A percentile compares a stretch with the other conserved stretches of the same genome.
Conservation (phyloP, 345 rosid species). For the Hirschfeldia incana region DNA sequence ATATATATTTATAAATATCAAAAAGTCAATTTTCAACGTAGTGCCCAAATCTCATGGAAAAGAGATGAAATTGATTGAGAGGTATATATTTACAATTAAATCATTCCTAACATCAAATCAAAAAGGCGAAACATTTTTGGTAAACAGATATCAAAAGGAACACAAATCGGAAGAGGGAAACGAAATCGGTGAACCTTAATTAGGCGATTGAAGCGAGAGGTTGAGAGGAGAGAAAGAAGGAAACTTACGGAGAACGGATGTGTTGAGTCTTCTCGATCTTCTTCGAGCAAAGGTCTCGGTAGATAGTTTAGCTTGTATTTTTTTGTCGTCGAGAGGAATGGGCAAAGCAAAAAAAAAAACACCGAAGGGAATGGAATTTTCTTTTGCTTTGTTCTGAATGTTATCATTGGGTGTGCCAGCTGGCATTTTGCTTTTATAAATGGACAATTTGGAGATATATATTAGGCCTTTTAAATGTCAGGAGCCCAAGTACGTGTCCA, state of each 20-base stretch:
- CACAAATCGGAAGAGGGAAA: background rate
- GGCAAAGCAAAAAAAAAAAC: background rate
- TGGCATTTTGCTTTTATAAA: background rate
- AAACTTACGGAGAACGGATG: background rate
- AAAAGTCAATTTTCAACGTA: background rate
- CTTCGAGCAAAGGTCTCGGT: background rate
- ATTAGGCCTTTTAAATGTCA: background rate
- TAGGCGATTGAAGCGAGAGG: background rate
- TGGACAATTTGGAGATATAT: background rate
- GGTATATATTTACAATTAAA: background rate
- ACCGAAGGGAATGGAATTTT: background rate
- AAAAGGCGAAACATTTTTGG: background rate
- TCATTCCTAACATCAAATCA: background rate
- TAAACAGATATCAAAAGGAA: no score
- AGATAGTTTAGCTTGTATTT: background rate
- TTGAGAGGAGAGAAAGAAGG: background rate
- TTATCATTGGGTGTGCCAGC: background rate
- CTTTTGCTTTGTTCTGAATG: background rate
- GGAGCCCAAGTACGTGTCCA: background rate
- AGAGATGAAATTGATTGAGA: background rate
- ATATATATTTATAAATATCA: background rate
- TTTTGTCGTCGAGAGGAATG: background rate
- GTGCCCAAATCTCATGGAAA: background rate
- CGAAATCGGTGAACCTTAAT: background rate
- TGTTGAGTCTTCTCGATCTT: background rate